Percentiles rank a stretch among this genome's conserved stretches.
Evolutionary conservation across 176 grass and related monocot species (phyloP).

Genomic region (Puccinellia tenuiflora): DNA sequence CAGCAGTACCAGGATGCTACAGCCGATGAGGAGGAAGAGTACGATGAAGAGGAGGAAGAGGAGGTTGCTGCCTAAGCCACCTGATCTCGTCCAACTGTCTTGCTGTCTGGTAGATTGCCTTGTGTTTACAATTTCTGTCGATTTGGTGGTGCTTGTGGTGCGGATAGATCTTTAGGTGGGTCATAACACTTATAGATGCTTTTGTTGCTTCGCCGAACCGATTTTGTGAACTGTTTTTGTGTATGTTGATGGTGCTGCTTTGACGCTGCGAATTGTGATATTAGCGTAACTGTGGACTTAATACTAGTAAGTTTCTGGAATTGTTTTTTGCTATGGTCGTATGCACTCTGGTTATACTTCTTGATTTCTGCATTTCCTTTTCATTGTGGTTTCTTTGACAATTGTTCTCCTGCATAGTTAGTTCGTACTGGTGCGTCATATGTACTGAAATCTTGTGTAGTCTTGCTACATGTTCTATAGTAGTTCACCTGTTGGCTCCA

Average conservation of each 20-base stretch:
- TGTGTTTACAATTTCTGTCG: background rate
- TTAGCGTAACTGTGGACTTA: constrained; percentile 22
- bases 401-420: background rate
- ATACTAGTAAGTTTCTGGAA: background rate
- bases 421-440: too few relatives aligned
- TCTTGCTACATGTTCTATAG: background rate
- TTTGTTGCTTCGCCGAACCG: background rate
- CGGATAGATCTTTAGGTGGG: constrained; percentile 8
- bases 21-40: constrained; percentile 41
- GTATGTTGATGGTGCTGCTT: background rate
- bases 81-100: background rate
- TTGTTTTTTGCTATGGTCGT: background rate
- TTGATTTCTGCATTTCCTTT: background rate
- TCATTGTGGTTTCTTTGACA: background rate
- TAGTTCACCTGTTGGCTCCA: too few relatives aligned
- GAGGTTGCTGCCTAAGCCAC: constrained; percentile 35
- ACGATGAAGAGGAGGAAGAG: constrained; percentile 44
- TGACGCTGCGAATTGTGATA: background rate
- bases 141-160: constrained; percentile 8
- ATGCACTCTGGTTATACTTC: background rate
- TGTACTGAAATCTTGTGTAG: background rate
- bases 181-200: background rate
- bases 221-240: constrained; percentile 8
- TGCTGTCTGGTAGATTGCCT: background rate
- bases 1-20: constrained; percentile 67